Conservation (phyloP, 2,329 filamentous ascomycete genomes). For the Metarhizium humberi region DNA sequence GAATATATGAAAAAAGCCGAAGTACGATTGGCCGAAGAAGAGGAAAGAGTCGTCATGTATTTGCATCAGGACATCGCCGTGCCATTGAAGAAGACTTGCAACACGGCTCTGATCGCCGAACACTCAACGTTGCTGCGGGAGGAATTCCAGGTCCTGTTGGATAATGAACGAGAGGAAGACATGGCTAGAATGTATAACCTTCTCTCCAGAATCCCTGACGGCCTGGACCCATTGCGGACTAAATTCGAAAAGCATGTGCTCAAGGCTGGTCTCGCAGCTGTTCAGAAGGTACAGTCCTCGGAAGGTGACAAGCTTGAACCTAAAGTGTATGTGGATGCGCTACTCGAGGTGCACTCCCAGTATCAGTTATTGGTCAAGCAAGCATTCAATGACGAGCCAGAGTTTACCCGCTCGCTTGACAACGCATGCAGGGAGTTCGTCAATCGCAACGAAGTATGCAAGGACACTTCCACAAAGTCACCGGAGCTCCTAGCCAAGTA, state of each 20-base stretch:
- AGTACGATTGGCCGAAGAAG: constrained; percentile 78
- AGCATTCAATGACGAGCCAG: constrained; percentile 89
- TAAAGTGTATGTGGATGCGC: constrained; percentile 90
- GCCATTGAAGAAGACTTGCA: constrained; percentile 77
- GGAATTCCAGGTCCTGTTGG: constrained; percentile 88
- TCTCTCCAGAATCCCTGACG: constrained; percentile 79
- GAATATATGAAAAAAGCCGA: constrained; percentile 99
- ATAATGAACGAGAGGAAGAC: constrained; percentile 91
- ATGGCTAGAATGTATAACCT: constrained; percentile 95
- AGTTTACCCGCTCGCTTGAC: constrained; percentile 91
- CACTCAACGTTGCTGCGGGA: constrained; percentile 82
- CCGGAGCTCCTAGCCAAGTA: constrained; percentile 94
- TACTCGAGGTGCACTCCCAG: constrained; percentile 88
- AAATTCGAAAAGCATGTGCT: constrained; percentile 90
- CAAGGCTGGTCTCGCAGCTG: constrained; percentile 77
- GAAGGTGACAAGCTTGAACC: constrained; percentile 88
- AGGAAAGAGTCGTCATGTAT: constrained; percentile 86
- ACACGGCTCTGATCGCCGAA: constrained; percentile 80
- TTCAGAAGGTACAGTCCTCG: constrained; percentile 79
- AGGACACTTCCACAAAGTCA: constrained; percentile 84
- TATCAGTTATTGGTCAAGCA: constrained; percentile 87
- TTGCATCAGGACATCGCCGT: constrained; percentile 82
- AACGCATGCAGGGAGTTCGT: constrained; percentile 98
- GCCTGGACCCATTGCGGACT: constrained; percentile 76
- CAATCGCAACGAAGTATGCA: constrained; percentile 95